Base-by-base conservation (phyloP, 2,329 filamentous ascomycete species). In the Elsinoe fawcettii region DNA sequence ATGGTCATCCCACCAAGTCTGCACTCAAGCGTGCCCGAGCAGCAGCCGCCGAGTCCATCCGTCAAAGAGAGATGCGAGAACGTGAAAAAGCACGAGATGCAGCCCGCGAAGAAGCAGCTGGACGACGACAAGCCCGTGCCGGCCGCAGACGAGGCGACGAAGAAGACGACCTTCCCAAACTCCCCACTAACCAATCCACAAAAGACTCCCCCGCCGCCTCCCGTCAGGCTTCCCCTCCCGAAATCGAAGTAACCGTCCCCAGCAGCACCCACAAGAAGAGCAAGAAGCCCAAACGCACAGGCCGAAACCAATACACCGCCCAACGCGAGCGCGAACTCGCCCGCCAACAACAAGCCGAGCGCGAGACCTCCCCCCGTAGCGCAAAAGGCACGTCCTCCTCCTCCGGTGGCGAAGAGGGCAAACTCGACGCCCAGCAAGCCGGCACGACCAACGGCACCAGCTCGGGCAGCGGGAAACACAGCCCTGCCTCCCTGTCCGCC, bases 141-240 rank as follows among this genome's bases (percentile, higher is more conserved):
- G 90, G 93, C 63, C 81, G 89, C 61, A 82, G 90, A 64, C 85
- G 89, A 69, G 85, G 80, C 63, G 90, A 96, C 67, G 90, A 90
- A 91, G 77, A 66, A 27, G 82, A 84, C 20, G 85, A 88, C 62
- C 87, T 91, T 67, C 72, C 79, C 44, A 81, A 71, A 7, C 79
- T 77, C 64, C 66, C 73, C 20, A 27, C 41, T 2, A 25, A 25
- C 23, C 41, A 46, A 3, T 65, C 66, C 30, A 66, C 67, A 25
- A 69, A 71, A 67, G 55, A 72, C 16, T 65, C 70, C 27, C 70
- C 73, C 54, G 64, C 73, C n/a, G 75, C 75, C 68, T 61, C 75
- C 69, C 62, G 73, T 69, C 34, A 73, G 66, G 63, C 64, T 22
- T 64, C 66, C n/a, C 63, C 71, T 67, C 51, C 65, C 67, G 51